phyloP scores from a whole-genome alignment of 1,139 yeast species.

The Fermentozyma sake region DNA sequence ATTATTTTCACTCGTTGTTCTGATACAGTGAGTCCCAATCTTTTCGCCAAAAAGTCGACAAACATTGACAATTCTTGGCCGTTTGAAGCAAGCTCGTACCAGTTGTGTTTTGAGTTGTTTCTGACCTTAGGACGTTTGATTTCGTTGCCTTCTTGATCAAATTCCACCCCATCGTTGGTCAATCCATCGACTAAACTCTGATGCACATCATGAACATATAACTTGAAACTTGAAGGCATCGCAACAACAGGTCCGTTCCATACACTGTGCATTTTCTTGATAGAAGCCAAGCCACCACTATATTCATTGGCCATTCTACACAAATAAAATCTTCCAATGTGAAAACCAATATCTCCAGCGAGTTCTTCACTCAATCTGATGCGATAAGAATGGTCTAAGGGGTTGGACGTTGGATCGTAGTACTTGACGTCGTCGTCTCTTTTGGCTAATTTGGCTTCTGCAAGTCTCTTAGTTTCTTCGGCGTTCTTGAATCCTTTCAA shows the following conservation, averaged over 20 bases:
- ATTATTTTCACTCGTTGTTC: constrained; percentile 10
- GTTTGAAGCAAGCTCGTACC: constrained; percentile 45
- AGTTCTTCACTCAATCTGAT: constrained; percentile 37
- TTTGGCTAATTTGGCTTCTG: constrained; percentile 29
- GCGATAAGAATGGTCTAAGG: constrained; percentile 34
- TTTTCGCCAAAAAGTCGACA: constrained; percentile 19
- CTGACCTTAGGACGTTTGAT: constrained; percentile 7
- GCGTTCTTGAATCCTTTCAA: constrained; percentile 35
- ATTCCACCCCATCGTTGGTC: constrained; percentile 31
- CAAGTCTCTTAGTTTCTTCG: constrained; percentile 26
- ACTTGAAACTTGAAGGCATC: constrained; percentile 36
- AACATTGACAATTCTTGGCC: constrained; percentile 28
- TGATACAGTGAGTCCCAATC: constrained; percentile 15
- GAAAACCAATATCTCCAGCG: constrained; percentile 45
- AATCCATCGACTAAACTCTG: constrained; percentile 28
- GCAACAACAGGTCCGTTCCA: constrained; percentile 16
- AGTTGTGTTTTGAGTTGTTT: constrained; percentile 14
- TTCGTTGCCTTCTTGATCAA: constrained; percentile 28
- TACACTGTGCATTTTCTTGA: constrained; percentile 27
- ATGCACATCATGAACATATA: constrained; percentile 50
- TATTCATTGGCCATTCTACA: constrained; percentile 37
- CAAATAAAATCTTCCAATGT: constrained; percentile 43
- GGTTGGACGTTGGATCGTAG: constrained; percentile 41
- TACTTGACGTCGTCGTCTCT: constrained; percentile 29
- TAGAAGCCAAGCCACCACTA: constrained; percentile 38